A percentile compares a stretch with the other conserved stretches of the same genome.
These are phyloP conservation scores for Oemleria cerasiformis DNA, from an alignment of 306 rosid species.

Conservation along the genomic window DNA sequence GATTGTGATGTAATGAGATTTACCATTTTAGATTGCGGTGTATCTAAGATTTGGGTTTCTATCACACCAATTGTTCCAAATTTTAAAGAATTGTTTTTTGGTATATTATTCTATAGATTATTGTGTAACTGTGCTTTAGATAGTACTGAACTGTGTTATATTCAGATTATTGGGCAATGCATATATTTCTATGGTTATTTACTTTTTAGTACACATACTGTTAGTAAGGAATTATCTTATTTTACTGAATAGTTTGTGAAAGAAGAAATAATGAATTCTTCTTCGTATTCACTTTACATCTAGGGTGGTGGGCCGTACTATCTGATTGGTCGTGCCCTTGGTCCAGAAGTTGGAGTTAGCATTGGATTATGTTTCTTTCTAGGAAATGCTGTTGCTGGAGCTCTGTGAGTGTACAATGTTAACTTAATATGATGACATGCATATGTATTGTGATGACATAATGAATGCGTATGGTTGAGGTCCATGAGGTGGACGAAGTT, in stretches of 20 bases:
- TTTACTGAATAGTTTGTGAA: slow-evolving; percentile 1
- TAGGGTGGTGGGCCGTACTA: slow-evolving; percentile 99
- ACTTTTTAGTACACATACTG: not conserved
- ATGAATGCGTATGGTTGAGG: slow-evolving; percentile 19
- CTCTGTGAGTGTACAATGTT: slow-evolving; percentile 71
- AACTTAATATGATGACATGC: slow-evolving; percentile 9
- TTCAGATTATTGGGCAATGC: not conserved
- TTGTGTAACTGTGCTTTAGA: slow-evolving; percentile 1
- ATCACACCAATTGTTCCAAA: not conserved
- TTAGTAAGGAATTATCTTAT: not conserved
- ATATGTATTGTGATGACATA: slow-evolving; percentile 10
- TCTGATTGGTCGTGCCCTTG: slow-evolving; percentile 99
- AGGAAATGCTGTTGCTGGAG: slow-evolving; percentile 99
- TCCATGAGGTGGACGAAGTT: slow-evolving; percentile 18
- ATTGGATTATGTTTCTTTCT: slow-evolving; percentile 97
- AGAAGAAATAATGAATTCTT: slow-evolving; percentile 17
- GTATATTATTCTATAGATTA: not conserved
- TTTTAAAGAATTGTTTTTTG: not conserved
- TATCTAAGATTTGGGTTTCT: not conserved
- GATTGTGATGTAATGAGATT: not conserved
- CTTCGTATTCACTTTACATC: slow-evolving; percentile 27
- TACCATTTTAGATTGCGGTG: not conserved
- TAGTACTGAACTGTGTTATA: not conserved
- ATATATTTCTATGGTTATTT: not conserved
- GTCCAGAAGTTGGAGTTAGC: slow-evolving; percentile 99